Percentiles rank a stretch among this genome's conserved stretches.
phyloP scores from a whole-genome alignment of 2,329 filamentous ascomycete genomes.

The Aspergillus persii region DNA sequence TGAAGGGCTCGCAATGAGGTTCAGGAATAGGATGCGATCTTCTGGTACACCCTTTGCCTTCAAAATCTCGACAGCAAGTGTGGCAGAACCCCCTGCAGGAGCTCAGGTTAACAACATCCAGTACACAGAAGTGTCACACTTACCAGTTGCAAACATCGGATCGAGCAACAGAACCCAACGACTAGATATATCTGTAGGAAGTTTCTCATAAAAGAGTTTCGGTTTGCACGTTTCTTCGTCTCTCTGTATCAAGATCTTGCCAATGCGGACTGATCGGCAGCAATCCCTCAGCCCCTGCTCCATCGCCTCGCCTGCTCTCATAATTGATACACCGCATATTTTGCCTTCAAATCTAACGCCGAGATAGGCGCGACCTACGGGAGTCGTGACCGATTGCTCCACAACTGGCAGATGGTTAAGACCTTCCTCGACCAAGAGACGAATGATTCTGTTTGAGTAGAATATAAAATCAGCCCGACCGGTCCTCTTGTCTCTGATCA shows the following conservation, averaged over 20 bases:
- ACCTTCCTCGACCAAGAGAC: constrained; percentile 92
- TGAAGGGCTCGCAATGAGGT: constrained; percentile 94
- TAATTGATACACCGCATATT: constrained; percentile 97
- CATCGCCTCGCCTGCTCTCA: constrained; percentile 98
- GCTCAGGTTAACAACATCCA: constrained; percentile 3
- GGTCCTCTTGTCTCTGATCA: constrained; percentile 90
- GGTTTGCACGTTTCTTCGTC: constrained; percentile 93
- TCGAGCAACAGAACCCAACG: constrained; percentile 93
- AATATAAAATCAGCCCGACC: constrained; percentile 97
- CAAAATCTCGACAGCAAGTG: constrained; percentile 93
- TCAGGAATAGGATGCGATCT: constrained; percentile 92
- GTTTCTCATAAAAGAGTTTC: constrained; percentile 95
- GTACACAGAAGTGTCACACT: not conserved
- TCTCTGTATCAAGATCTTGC: constrained; percentile 96
- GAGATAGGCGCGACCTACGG: constrained; percentile 81
- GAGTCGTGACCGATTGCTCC: constrained; percentile 84
- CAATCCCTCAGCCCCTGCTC: constrained; percentile 95
- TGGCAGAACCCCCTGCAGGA: constrained; percentile 77
- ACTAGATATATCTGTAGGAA: constrained; percentile 87
- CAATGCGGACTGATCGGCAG: constrained; percentile 95
- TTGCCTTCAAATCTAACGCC: constrained; percentile 96
- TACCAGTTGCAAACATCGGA: constrained; percentile 98
- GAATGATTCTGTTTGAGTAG: constrained; percentile 97
- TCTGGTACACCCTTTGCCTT: constrained; percentile 89
- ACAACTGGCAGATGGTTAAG: constrained; percentile 94